These are phyloP conservation scores for Trapa incisa DNA, from an alignment of 345 rosid genomes.

Conservation along the genomic window DNA sequence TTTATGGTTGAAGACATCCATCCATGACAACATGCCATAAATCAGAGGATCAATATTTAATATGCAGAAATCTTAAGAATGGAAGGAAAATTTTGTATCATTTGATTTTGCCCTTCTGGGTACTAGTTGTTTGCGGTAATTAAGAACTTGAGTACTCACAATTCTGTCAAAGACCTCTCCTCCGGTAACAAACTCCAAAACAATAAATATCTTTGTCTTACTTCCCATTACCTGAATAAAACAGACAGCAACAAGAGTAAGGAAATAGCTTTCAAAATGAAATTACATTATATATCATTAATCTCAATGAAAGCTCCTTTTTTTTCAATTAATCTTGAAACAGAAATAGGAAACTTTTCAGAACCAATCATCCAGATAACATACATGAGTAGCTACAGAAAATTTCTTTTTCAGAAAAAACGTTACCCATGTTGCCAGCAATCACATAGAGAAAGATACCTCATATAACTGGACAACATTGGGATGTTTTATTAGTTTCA, in stretches of 20 bases:
- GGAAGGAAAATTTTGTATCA: neutral
- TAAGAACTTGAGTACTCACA: constrained; percentile 28
- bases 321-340: neutral
- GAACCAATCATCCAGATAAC: neutral
- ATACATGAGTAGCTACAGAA: too few species aligned
- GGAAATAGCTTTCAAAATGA: neutral
- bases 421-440: neutral
- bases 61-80: neutral
- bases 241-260: neutral
- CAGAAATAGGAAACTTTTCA: neutral
- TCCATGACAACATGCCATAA: neutral
- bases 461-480: constrained; percentile 74
- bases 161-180: constrained; percentile 80
- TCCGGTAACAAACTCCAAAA: constrained; percentile 64
- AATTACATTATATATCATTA: neutral
- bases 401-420: too few species aligned
- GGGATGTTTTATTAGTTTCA: constrained; percentile 94
- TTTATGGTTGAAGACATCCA: constrained; percentile 17
- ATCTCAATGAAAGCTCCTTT: neutral
- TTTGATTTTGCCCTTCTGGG: neutral
- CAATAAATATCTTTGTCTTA: constrained; percentile 60
- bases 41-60: neutral
- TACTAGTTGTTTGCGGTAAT: neutral
- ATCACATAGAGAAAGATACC: constrained; percentile 15
- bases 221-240: constrained; percentile 51